phyloP scores from a whole-genome alignment of 2,329 filamentous ascomycete genomes.

The Daldinia sp. region DNA sequence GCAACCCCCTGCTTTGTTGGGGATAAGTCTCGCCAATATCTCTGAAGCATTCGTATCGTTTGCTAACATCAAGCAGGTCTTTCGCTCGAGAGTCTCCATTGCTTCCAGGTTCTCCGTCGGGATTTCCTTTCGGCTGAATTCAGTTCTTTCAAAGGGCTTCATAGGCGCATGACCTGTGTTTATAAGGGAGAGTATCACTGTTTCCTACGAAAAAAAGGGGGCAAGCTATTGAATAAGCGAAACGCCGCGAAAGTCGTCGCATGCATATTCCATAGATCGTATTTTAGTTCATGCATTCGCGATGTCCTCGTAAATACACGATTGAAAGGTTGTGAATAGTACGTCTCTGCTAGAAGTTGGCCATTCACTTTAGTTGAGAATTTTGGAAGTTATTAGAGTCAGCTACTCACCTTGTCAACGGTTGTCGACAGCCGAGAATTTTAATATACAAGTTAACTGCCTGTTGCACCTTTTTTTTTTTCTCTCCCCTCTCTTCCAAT shows the following conservation, averaged over 20 bases:
- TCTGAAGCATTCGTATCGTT: background rate
- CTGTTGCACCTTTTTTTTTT: background rate
- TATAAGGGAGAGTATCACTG: background rate
- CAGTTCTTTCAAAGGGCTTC: background rate
- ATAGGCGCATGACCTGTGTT: background rate
- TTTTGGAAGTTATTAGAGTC: background rate
- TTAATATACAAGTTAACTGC: background rate
- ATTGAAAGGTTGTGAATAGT: background rate
- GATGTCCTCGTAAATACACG: background rate
- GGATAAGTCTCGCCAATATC: constrained; percentile 48
- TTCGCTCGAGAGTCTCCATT: background rate
- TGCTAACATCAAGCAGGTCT: constrained; percentile 41
- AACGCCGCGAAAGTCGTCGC: background rate
- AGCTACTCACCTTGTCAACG: no score
- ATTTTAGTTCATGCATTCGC: background rate
- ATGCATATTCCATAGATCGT: background rate
- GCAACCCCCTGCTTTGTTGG: constrained; percentile 47
- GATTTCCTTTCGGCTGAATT: background rate
- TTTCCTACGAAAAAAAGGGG: background rate
- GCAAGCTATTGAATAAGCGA: background rate
- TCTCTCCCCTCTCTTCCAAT: background rate
- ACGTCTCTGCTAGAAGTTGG: background rate
- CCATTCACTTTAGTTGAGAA: background rate
- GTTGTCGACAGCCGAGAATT: background rate
- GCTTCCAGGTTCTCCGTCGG: no score